These are phyloP conservation scores for Syzygium aqueum DNA, from an alignment of 345 rosid species.

Conservation along the genomic window DNA sequence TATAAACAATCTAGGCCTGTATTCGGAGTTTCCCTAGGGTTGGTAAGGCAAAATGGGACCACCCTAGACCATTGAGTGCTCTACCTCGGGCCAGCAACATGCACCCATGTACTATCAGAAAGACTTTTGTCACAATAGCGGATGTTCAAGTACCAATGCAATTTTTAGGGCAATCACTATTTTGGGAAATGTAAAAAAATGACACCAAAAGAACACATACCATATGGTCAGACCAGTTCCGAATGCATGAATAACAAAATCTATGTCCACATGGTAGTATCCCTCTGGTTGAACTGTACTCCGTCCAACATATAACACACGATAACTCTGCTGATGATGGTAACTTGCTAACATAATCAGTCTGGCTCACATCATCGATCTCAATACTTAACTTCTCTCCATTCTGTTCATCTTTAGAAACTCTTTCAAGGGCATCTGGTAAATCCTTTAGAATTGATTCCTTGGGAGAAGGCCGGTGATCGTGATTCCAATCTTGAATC, in stretches of 20 bases:
- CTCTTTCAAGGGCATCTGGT: constrained; percentile 1
- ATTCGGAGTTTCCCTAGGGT: background rate
- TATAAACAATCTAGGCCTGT: background rate
- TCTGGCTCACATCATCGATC: constrained; percentile 10
- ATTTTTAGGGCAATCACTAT: background rate
- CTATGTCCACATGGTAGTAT: constrained; percentile 89
- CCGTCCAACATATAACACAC: constrained; percentile 91
- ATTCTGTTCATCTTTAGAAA: constrained; percentile 12
- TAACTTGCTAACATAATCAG: constrained; percentile 7
- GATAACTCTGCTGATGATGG: constrained; percentile 47
- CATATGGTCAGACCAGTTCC: constrained; percentile 71
- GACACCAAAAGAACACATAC: constrained; percentile 23
- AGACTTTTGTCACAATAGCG: background rate
- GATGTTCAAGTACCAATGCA: background rate
- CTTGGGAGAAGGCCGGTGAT: constrained; percentile 1
- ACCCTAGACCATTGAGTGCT: background rate
- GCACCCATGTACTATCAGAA: background rate
- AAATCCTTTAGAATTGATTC: constrained; percentile 7
- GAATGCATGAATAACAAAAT: constrained; percentile 89
- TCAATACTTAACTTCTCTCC: constrained; percentile 8
- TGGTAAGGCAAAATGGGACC: background rate
- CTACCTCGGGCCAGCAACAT: background rate
- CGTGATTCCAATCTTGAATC: constrained; percentile 18
- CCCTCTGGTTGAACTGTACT: constrained; percentile 81
- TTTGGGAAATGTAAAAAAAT: background rate